These are phyloP conservation scores for Nakataea oryzae DNA, from an alignment of 2,329 filamentous ascomycete species.

Conservation along the genomic window DNA sequence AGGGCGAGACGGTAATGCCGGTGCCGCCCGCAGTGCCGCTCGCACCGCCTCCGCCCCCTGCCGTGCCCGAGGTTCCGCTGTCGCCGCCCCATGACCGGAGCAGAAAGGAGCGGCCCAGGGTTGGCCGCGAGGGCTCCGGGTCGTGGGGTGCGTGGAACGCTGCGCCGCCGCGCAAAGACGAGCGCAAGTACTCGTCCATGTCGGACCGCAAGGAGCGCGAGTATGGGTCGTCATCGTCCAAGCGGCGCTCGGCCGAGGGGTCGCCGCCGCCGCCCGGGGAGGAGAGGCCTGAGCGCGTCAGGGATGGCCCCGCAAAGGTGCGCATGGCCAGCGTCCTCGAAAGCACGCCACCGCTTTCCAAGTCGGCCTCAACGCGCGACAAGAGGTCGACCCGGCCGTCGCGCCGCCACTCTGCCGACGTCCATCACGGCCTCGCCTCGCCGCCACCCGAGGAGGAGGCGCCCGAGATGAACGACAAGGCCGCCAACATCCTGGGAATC, in stretches of 20 bases:
- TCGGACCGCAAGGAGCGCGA: conserved; percentile 46
- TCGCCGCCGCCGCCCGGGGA: conserved; percentile 36
- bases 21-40: conserved; percentile 24
- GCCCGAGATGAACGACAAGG: conserved; percentile 60
- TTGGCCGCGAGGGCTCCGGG: conserved; percentile 54
- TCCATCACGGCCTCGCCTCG: conserved; percentile 53
- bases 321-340: conserved; percentile 58
- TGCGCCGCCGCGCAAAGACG: conserved; percentile 34
- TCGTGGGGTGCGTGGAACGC: conserved; percentile 71
- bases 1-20: conserved; percentile 18
- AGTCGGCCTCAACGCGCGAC: conserved; percentile 59
- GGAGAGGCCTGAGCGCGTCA: conserved; percentile 43
- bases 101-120: conserved; percentile 68
- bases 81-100: conserved; percentile 14
- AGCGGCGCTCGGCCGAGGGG: conserved; percentile 39
- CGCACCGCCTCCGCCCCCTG: conserved; percentile 32
- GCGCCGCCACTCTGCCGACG: conserved; percentile 59
- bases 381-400: conserved; percentile 49
- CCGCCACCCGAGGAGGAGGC: conserved; percentile 62
- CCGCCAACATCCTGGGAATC: conserved; percentile 64
- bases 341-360: conserved; percentile 54
- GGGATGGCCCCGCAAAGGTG: conserved; percentile 32
- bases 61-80: conserved; percentile 38
- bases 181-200: conserved; percentile 48
- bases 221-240: conserved; percentile 10